These are phyloP conservation scores for Wakefieldia striispora DNA, from an alignment of 768 basidiomycete genomes.

Conservation along the genomic window DNA sequence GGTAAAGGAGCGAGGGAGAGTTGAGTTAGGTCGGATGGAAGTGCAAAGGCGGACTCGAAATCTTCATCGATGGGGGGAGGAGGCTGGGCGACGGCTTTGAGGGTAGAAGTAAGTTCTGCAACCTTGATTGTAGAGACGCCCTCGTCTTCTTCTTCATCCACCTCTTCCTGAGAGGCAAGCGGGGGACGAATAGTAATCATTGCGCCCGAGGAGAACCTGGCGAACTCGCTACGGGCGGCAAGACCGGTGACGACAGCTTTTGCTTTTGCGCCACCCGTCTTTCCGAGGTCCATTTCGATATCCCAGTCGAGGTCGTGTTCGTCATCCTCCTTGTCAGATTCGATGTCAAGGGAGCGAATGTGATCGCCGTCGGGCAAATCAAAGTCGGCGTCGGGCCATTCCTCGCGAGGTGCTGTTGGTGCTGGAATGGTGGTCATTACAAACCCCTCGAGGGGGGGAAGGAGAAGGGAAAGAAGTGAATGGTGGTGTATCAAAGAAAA, in stretches of 20 bases:
- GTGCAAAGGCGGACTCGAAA: conserved; percentile 78
- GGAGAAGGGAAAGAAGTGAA: conserved; percentile 4
- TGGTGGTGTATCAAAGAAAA: conserved; percentile 32
- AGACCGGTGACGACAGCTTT: conserved; percentile 38
- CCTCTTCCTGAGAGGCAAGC: conserved; percentile 43
- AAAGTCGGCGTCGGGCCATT: conserved; percentile 88
- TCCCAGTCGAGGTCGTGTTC: conserved; percentile 80
- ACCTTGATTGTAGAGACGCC: conserved; percentile 85
- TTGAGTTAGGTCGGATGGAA: conserved; percentile 77
- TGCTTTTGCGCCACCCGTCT: conserved; percentile 51
- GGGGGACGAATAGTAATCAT: conserved; percentile 65
- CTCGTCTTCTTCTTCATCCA: conserved; percentile 73
- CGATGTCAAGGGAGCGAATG: conserved; percentile 55
- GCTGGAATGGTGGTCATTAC: conserved; percentile 61
- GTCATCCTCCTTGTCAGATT: conserved; percentile 61
- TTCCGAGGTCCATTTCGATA: conserved; percentile 65
- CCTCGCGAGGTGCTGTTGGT: conserved; percentile 61
- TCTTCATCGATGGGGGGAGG: conserved; percentile 59
- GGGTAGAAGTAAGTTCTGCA: conserved; percentile 42
- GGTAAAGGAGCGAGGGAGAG: conserved; percentile 80
- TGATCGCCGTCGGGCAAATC: conserved; percentile 75
- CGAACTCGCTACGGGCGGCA: conserved; percentile 42
- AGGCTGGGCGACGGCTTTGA: conserved; percentile 34
- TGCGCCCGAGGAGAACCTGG: conserved; percentile 21
- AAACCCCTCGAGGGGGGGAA: conserved; percentile 20